phyloP scores from a whole-genome alignment of 352 stramenopile genomes.

The Hyaloperonospora brassicae region DNA sequence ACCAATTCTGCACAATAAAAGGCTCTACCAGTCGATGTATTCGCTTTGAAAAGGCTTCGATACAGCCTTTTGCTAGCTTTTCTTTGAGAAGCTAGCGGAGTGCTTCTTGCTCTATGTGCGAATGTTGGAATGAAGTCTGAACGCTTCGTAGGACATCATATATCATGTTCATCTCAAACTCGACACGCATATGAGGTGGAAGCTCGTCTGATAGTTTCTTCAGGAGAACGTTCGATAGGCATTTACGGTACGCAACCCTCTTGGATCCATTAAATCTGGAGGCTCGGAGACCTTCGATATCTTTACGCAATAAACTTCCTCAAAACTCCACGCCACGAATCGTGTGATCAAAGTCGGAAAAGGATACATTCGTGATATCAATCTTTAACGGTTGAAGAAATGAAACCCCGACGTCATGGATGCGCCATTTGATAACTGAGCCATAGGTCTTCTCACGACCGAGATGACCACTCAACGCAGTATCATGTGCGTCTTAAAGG shows the following conservation, averaged over 20 bases:
- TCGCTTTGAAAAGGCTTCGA: neutral
- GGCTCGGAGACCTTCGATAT: too few species aligned
- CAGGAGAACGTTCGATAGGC: neutral
- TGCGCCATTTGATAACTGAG: too few species aligned
- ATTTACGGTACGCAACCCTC: neutral
- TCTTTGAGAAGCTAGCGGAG: neutral
- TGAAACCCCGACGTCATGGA: too few species aligned
- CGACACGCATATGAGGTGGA: neutral
- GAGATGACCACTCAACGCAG: too few species aligned
- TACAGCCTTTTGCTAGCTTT: neutral
- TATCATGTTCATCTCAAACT: neutral
- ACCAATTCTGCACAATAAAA: neutral
- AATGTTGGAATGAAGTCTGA: neutral
- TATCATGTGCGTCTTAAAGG: too few species aligned
- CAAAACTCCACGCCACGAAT: too few species aligned
- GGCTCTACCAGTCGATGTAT: neutral
- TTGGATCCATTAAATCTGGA: too few species aligned
- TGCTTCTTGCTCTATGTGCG: neutral
- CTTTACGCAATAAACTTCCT: too few species aligned
- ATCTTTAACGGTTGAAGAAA: too few species aligned
- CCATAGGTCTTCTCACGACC: too few species aligned
- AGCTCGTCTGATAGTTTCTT: neutral
- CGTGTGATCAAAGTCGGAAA: too few species aligned
- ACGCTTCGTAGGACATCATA: neutral
- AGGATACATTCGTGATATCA: too few species aligned